Conservation (phyloP, 2,329 filamentous ascomycete genomes). For the Botryotinia convoluta region DNA sequence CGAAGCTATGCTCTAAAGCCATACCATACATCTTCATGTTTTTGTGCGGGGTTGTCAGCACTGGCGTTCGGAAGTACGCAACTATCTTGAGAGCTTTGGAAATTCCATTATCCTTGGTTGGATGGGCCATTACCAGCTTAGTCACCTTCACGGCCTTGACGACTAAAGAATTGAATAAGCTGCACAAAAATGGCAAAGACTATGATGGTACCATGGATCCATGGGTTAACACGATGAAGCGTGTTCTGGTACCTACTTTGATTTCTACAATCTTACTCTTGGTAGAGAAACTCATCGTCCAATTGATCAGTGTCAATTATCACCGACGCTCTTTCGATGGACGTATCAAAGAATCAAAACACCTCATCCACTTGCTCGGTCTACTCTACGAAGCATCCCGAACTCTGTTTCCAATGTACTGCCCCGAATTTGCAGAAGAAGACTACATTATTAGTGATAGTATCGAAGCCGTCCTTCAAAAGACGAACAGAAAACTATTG, state of each 20-base stretch:
- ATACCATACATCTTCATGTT: conserved; percentile 65
- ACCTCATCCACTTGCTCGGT: conserved; percentile 75
- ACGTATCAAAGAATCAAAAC: conserved; percentile 86
- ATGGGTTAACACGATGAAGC: conserved; percentile 60
- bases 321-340: conserved; percentile 80
- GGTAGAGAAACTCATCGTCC: conserved; percentile 74
- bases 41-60: conserved; percentile 65
- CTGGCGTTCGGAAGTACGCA: conserved; percentile 68
- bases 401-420: conserved; percentile 87
- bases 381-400: conserved; percentile 89
- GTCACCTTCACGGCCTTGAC: conserved; percentile 61
- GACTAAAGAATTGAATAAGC: conserved; percentile 28
- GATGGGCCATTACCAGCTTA: conserved; percentile 63
- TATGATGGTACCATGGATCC: conserved; percentile 24
- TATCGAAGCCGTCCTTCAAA: conserved; percentile 64
- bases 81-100: conserved; percentile 62
- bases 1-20: conserved; percentile 61
- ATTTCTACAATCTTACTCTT: conserved; percentile 69
- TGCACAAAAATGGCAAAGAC: neutral
- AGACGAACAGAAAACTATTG: conserved; percentile 46
- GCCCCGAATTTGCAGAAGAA: conserved; percentile 83
- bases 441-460: conserved; percentile 90
- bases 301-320: conserved; percentile 81
- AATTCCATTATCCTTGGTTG: conserved; percentile 65
- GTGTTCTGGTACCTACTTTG: conserved; percentile 64